phyloP scores from a whole-genome alignment of 371 early-diverging fungal species.

The Chytridium lagenaria region DNA sequence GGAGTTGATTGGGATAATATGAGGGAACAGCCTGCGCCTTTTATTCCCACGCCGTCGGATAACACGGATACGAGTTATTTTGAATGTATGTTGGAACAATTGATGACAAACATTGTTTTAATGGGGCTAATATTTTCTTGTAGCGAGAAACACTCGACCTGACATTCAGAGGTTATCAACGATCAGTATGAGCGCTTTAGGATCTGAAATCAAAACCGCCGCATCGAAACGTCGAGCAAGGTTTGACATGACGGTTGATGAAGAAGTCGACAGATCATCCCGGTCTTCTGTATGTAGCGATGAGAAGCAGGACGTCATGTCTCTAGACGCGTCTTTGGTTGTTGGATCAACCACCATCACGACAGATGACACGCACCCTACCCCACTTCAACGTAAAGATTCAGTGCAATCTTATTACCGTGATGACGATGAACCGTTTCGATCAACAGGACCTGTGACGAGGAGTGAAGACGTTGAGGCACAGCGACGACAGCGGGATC shows the following conservation, averaged over 20 bases:
- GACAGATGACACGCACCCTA: too few relatives aligned
- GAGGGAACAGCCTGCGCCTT: slow-evolving; percentile 64
- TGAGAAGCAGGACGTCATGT: too few relatives aligned
- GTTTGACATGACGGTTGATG: neutral
- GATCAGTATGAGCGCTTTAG: slow-evolving; percentile 16
- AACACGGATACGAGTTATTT: slow-evolving; percentile 83
- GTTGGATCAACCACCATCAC: too few relatives aligned
- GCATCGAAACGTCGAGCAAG: neutral
- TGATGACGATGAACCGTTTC: slow-evolving; percentile 8
- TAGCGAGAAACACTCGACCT: slow-evolving; percentile 60
- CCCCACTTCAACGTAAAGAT: slow-evolving; percentile 1
- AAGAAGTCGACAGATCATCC: too few relatives aligned
- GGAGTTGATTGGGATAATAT: slow-evolving; percentile 67
- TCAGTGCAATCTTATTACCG: slow-evolving; percentile 1
- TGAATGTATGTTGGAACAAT: too few relatives aligned
- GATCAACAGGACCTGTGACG: too few relatives aligned
- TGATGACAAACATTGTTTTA: slow-evolving; percentile 15
- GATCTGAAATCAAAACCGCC: neutral
- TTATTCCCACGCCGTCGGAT: slow-evolving; percentile 75
- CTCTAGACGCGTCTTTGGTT: too few relatives aligned
- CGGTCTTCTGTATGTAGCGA: too few relatives aligned
- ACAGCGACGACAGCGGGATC: too few relatives aligned
- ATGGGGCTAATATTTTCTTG: neutral
- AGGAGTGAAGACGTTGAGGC: too few relatives aligned
- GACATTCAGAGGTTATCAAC: slow-evolving; percentile 63